These are phyloP conservation scores for Glycine latifolia DNA, from an alignment of 306 rosid genomes.

Conservation along the genomic window DNA sequence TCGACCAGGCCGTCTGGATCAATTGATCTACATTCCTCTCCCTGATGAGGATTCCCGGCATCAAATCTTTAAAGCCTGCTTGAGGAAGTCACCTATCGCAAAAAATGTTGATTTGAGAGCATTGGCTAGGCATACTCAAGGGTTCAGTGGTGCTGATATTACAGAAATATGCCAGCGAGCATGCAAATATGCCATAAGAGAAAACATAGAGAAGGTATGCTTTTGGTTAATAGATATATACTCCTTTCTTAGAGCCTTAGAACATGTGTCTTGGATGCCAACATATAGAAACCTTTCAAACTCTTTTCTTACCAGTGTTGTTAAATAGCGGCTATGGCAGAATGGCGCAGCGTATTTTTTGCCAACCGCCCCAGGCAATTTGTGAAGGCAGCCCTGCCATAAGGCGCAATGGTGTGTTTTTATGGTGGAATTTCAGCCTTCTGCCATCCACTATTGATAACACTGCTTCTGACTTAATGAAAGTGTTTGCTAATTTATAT, in stretches of 20 bases:
- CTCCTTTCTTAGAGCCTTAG: background rate
- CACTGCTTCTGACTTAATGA: background rate
- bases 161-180: slow-evolving; percentile 71
- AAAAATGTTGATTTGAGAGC: slow-evolving; percentile 66
- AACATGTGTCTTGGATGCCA: background rate
- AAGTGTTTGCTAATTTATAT: background rate
- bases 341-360: too few species aligned
- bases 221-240: background rate
- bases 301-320: background rate
- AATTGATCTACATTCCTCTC: slow-evolving; percentile 69
- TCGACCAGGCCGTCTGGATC: slow-evolving; percentile 69
- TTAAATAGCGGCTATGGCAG: too few species aligned
- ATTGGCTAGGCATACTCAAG: slow-evolving; percentile 61
- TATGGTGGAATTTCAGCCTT: too few species aligned
- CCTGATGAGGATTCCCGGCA: slow-evolving; percentile 68
- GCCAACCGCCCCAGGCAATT: too few species aligned
- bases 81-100: slow-evolving; percentile 65
- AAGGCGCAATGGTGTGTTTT: too few species aligned
- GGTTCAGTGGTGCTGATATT: slow-evolving; percentile 69
- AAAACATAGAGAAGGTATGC: slow-evolving; percentile 65
- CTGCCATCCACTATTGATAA: too few species aligned
- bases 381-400: too few species aligned
- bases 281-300: background rate
- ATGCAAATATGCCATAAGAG: slow-evolving; percentile 71
- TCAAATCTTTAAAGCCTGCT: slow-evolving; percentile 64